Percentiles rank a stretch among this genome's conserved stretches.
Conservation (phyloP, 2,329 filamentous ascomycete species). For the Ceratocystis eucalypticola region DNA sequence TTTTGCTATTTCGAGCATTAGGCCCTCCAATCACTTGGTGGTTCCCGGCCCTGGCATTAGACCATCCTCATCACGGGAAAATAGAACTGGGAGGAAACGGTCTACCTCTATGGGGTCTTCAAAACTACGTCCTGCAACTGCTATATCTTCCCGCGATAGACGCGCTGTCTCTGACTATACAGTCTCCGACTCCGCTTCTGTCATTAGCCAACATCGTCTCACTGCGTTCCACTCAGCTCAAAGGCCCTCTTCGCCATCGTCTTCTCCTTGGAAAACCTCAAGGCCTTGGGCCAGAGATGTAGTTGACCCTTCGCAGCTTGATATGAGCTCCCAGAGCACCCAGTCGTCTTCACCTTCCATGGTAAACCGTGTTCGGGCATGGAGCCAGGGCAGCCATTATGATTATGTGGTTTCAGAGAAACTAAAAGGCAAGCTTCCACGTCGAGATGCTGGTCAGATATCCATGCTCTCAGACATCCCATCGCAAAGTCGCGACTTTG, state of each 20-base stretch:
- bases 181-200: slow-evolving; percentile 16
- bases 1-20: slow-evolving; percentile 10
- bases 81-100: not conserved
- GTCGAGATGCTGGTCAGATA: not conserved
- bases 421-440: slow-evolving; percentile 12
- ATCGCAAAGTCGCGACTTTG: not conserved
- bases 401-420: slow-evolving; percentile 5
- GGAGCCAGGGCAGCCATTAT: slow-evolving; percentile 15
- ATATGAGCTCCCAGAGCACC: not conserved
- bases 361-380: slow-evolving; percentile 8
- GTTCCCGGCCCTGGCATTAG: not conserved
- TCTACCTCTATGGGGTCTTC: slow-evolving; percentile 1
- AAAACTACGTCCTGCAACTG: slow-evolving; percentile 10
- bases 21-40: not conserved
- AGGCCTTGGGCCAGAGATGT: slow-evolving; percentile 16
- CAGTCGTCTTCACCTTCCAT: slow-evolving; percentile 14
- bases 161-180: slow-evolving; percentile 3
- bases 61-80: slow-evolving; percentile 12
- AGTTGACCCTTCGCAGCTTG: slow-evolving; percentile 12
- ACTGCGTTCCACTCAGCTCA: slow-evolving; percentile 14
- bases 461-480: not conserved
- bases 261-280: not conserved
- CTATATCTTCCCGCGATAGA: slow-evolving; percentile 9
- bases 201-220: slow-evolving; percentile 18
- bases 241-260: not conserved